phyloP scores from a whole-genome alignment of 2,329 filamentous ascomycete genomes.

The Colletotrichum camelliae region DNA sequence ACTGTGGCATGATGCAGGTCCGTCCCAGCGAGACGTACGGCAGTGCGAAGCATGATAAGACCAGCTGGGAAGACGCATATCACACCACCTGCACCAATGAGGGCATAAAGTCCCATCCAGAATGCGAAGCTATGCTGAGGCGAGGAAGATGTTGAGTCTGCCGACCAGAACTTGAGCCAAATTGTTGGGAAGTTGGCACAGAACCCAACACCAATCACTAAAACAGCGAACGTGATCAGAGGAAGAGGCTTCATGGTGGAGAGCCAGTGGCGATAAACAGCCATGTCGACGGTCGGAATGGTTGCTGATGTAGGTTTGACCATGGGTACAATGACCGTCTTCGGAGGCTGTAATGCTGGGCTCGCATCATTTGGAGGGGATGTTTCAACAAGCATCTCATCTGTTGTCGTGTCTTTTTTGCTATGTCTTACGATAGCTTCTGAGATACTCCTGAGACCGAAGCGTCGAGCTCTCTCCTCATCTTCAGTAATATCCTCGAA shows the following conservation, averaged over 20 bases:
- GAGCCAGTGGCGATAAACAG: not conserved
- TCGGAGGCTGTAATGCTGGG: not conserved
- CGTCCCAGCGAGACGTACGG: not conserved
- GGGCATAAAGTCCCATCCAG: slow-evolving; percentile 36
- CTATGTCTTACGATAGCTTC: not conserved
- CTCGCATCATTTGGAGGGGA: not conserved
- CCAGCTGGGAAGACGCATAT: not conserved
- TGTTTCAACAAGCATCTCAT: not conserved
- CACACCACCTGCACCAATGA: slow-evolving; percentile 19
- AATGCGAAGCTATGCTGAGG: slow-evolving; percentile 23
- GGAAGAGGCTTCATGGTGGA: not conserved
- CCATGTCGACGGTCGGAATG: not conserved
- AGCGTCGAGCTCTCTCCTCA: not conserved
- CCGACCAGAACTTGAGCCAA: slow-evolving; percentile 49
- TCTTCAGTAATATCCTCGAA: not conserved
- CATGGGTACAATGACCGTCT: not conserved
- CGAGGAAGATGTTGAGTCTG: slow-evolving; percentile 26
- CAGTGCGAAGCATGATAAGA: not conserved
- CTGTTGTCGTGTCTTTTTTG: not conserved
- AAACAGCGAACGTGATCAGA: too few species aligned
- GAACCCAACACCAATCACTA: slow-evolving; percentile 24
- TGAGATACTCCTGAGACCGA: not conserved
- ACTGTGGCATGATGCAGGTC: slow-evolving; percentile 22
- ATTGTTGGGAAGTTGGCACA: slow-evolving; percentile 34
- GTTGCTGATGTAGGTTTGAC: not conserved